Base-by-base conservation (phyloP, 1,284 basidiomycete species). In the Athelia psychrophila region DNA sequence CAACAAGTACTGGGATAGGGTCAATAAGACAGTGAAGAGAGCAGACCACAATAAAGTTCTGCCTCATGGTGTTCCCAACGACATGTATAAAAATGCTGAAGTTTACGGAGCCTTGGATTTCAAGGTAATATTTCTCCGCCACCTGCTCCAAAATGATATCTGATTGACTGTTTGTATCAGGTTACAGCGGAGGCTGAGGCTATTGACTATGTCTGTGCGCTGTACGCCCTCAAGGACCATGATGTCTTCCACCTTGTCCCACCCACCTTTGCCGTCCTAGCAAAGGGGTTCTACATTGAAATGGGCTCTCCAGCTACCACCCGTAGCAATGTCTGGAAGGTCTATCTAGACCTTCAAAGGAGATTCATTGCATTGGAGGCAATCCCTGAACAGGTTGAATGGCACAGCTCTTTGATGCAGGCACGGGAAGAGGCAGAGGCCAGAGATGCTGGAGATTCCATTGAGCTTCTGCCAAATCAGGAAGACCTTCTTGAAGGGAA, bases 21-120 rank as follows among this genome's bases (percentile, higher is more conserved):
- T 58, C 33, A 68, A 68, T n/a, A 33, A 40, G 3, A 57, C 52
- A 4, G 49, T 22, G 19, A 50, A 52, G 19, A 19, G 56, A 2
- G n/a, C 23, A 13, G 47, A 60, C 30, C 36, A 48, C 22, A 48
- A 60, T 18, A 63, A 62, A 45, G 22, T 58, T 13, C 51, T 62
- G 20, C 60, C 61, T 3, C 55, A 60, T 36, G 58, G 58, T 6
- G 30, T 52, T 19, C 61, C 61, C 10, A 42, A 51, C 35, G 38
- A 56, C 25, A 59, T 63, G 8, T 50, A 56, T 30, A 48, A 57
- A 23, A 36, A 55, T 24, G 56, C 60, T 13, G 47, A 55, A 18
- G 38, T 54, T 3, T 59, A 56, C 47, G 49, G 47, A 20, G 35
- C 24, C 9, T 24, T 50, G 24, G 51, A 63, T 49, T 61, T 59